Conservation (phyloP, 164 flowering plant genomes). For the Macadamia integrifolia region DNA sequence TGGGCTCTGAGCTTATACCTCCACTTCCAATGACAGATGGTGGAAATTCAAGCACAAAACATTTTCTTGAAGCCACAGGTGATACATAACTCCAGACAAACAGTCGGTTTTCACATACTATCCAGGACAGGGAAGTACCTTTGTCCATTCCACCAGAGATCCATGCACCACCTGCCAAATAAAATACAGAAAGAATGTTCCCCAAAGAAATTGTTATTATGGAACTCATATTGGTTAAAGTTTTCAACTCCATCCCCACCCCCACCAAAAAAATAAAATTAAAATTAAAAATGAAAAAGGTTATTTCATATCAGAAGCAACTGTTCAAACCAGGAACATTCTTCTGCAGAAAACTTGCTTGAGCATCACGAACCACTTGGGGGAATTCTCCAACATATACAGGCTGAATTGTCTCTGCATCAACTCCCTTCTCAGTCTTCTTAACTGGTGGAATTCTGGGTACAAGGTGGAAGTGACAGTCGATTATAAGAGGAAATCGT, state of each 20-base stretch:
- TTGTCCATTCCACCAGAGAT: constrained; percentile 84
- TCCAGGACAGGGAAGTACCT: constrained; percentile 72
- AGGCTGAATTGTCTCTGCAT: constrained; percentile 52
- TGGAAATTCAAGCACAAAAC: constrained; percentile 59
- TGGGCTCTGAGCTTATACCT: constrained; percentile 22
- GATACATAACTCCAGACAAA: constrained; percentile 77
- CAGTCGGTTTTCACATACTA: constrained; percentile 54
- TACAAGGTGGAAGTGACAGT: background rate
- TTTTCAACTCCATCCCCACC: too few species aligned
- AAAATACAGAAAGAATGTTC: background rate
- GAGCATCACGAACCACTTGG: constrained; percentile 75
- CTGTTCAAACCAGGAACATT: constrained; percentile 43
- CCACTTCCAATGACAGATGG: constrained; percentile 24
- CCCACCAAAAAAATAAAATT: too few species aligned
- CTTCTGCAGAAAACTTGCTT: constrained; percentile 38
- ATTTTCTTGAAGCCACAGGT: constrained; percentile 48
- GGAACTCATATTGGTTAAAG: too few species aligned
- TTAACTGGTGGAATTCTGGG: constrained; percentile 53
- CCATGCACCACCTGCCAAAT: constrained; percentile 40
- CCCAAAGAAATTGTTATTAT: too few species aligned
- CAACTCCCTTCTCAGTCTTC: constrained; percentile 43
- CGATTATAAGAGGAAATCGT: background rate
- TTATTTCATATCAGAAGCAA: background rate
- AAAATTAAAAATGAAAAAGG: too few species aligned
- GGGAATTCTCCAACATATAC: constrained; percentile 92